Evolutionary conservation across 768 basidiomycete species (phyloP).

Genomic region (Suillus subalutaceus): DNA sequence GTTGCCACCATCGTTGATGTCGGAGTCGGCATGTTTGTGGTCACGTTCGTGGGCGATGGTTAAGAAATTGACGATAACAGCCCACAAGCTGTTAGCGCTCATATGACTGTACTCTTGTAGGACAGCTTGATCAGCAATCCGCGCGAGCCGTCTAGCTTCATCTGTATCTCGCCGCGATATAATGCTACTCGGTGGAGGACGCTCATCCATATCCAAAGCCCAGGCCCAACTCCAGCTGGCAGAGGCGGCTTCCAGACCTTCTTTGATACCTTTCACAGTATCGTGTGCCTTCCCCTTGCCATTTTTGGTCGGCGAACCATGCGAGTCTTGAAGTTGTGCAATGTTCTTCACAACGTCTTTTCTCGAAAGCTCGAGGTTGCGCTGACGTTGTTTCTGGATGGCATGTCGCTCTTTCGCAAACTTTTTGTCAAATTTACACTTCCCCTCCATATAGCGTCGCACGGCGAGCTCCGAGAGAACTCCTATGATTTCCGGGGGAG

Average conservation of each 20-base stretch:
- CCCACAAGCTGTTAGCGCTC: conserved; percentile 77
- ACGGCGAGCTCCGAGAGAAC: conserved; percentile 72
- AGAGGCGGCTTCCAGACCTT: conserved; percentile 43
- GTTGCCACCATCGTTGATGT: conserved; percentile 6
- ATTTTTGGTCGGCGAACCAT: conserved; percentile 18
- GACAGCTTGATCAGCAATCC: conserved; percentile 69
- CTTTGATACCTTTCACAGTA: conserved; percentile 25
- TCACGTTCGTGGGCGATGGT: conserved; percentile 53
- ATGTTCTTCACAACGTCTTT: conserved; percentile 63
- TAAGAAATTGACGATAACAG: conserved; percentile 63
- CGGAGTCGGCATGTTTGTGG: conserved; percentile 25
- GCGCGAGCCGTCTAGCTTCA: conserved; percentile 74
- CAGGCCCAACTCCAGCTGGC: conserved; percentile 82
- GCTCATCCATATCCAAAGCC: conserved; percentile 79
- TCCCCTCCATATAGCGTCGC: conserved; percentile 74
- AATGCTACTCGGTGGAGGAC: conserved; percentile 90
- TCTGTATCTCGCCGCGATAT: conserved; percentile 86
- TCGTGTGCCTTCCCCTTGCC: conserved; percentile 24
- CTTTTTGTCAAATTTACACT: conserved; percentile 64
- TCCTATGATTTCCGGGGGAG: conserved; percentile 72
- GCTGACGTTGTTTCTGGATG: conserved; percentile 69
- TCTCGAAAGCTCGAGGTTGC: conserved; percentile 64
- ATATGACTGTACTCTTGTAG: conserved; percentile 58
- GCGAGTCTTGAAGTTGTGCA: conserved; percentile 40
- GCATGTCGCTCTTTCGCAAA: conserved; percentile 56